Base-by-base conservation (phyloP, 2,329 filamentous ascomycete species). In the Sodiomyces alkalinus region DNA sequence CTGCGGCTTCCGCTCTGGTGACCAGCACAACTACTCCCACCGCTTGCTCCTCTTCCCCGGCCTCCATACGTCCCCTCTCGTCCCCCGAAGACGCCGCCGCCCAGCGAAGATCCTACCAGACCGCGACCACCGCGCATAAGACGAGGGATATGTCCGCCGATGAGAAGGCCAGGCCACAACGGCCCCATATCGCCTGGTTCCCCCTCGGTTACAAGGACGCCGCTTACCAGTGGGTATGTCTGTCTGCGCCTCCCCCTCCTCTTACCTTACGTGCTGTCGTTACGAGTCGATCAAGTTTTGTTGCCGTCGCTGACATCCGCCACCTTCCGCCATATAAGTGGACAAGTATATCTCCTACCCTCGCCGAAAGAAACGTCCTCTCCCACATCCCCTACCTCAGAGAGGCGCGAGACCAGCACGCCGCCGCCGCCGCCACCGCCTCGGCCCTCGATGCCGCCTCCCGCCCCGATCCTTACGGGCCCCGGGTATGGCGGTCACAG, bases 191-290 rank as follows among this genome's bases (percentile, higher is more conserved):
- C 20, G 45, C 45, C 2, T 75, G 68, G 51, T 96, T 98, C 40
- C 86, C 90, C 3, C 57, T 96, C 14, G 77, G 85, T 27, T 93
- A 93, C 57, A 90, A 86, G 45, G 85, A 93, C 33, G 87, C 82
- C 11, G 82, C 83, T 37, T 77, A 69, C 41, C 87, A 96, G 64
- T 96, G 90, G 83, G 80, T 82, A 55, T 38, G 74, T 62, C 29
- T 28, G 19, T 16, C 26, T 16, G 8, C 11, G 8, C 17, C 13
- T 26, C 7, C 11, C 8, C 5, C 26, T 5, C 9, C 13, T 16
- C 13, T 21, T 14, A 4, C 5, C 10, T 17, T 4, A 8, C 13
- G 23, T 8, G 3, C 19, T 13, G 13, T 13, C 22, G 7, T n/a
- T 19, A 19, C 8, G 15, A 8, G 18, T 16, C 27, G 13, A 30